Base-by-base conservation (phyloP, 2,329 filamentous ascomycete genomes). In the Claviceps paspali region DNA sequence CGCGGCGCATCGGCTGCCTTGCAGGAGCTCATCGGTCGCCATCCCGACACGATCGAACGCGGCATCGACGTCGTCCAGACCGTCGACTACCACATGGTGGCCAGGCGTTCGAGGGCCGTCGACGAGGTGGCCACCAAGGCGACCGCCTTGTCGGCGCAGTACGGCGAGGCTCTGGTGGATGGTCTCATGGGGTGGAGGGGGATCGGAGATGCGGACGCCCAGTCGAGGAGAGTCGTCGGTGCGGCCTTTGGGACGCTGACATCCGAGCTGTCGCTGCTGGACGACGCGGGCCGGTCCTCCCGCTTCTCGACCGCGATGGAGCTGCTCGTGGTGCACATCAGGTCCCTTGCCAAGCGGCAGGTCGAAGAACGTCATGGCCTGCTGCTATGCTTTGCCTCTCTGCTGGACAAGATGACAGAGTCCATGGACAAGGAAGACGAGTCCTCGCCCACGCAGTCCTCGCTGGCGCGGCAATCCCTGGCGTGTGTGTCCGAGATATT, bases 81-180 rank as follows among this genome's bases (percentile, higher is more conserved):
- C 2, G 83, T 96, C 1, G 91, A 98, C 52, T 98, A 95, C 51
- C 86, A 94, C 53, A 75, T 84, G 27, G 86, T 98, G 15, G 88
- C 91, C 3, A 69, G 92, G n/a, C 73, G 88, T 18, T 79, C 82
- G 12, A 73, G 83, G 45, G 88, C 87, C 3, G 79, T 94, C 49
- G 69, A 76, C 29, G 74, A 87, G 33, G 84, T 96, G 9, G 77
- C 83, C 0, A 61, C 75, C 10, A 68, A 69, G 27, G 80, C 81
- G 1, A 74, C 82, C 0, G 63, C 60, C n/a, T 60, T 96, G 5
- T 73, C 76, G 22, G 48, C 63, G 1, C 84, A 82, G 43, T 78
- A 78, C 41, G 83, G 83, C 54, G 64, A 69, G 33, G 76, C 81
- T 1, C 59, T 95, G 3, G 59, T 85, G 7, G 69, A 79, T 26